Percentiles rank a stretch among this genome's conserved stretches.
These are phyloP conservation scores for Saturnispora bothae DNA, from an alignment of 805 yeast species.

Conservation along the genomic window DNA sequence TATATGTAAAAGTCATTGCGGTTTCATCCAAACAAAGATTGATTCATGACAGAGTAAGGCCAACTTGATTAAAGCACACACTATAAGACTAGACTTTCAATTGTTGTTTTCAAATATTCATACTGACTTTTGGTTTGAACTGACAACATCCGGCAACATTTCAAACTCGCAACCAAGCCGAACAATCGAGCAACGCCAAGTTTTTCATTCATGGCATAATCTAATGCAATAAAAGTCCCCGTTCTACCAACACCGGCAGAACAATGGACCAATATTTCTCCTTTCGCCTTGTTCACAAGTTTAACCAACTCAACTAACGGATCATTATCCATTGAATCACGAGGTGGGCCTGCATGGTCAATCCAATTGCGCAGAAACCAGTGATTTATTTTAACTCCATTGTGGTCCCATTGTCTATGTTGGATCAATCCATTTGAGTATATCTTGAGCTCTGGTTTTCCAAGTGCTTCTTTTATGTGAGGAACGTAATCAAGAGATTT, in stretches of 20 bases:
- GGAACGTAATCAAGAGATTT: conserved; percentile 26
- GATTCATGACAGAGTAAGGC: too few species aligned
- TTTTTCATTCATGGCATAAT: conserved; percentile 25
- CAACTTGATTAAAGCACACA: too few species aligned
- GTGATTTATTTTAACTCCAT: conserved; percentile 3
- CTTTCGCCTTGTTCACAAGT: background rate
- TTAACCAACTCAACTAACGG: conserved; percentile 2
- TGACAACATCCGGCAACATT: conserved; percentile 43
- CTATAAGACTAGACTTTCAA: too few species aligned
- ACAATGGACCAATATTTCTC: conserved; percentile 36
- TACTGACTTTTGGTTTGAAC: conserved; percentile 44
- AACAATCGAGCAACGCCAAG: conserved; percentile 25
- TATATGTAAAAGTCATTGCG: too few species aligned
- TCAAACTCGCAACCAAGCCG: conserved; percentile 33
- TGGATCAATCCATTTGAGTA: conserved; percentile 4
- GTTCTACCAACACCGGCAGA: conserved; percentile 56
- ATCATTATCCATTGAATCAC: conserved; percentile 4
- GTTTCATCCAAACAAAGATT: too few species aligned
- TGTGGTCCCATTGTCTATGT: conserved; percentile 4
- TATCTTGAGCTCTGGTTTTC: background rate
- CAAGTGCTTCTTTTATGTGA: background rate
- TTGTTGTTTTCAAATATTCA: conserved; percentile 38
- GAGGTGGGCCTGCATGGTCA: conserved; percentile 11
- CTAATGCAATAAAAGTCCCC: conserved; percentile 40
- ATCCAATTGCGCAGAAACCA: conserved; percentile 12